Base-by-base conservation (phyloP, 768 basidiomycete genomes). In the Pleurotus tuoliensis region DNA sequence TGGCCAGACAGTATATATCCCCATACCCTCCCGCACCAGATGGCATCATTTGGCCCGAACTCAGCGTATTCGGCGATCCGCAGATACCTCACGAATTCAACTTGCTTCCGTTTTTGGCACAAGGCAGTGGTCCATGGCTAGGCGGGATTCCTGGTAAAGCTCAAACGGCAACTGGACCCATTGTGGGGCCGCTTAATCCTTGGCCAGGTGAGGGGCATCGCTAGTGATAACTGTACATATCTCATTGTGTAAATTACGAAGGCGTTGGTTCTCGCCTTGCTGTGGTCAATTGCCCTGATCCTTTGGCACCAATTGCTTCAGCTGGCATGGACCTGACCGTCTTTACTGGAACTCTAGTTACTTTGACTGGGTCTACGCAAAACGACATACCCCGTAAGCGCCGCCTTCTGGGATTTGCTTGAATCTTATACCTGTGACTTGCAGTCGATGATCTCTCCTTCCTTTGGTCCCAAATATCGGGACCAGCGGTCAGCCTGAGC, bases 11-110 rank as follows among this genome's bases (percentile, higher is more conserved):
- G 46, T 58, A 56, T 47, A 55, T 61, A 18, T 61, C 61, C 13
- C 61, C 61, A 11, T 60, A 60, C 39, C 59, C 62, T 0, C 34
- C 60, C 0, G 56, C 62, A 0, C 51, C 58, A 1, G 58, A 63
- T 25, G 54, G 56, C 2, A 58, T 47, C 39, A 27, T 61, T 41
- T 64, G 61, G 56, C 63, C 63, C 3, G 62, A 64, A 34, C 62
- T 61, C 34, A 47, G 47, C 20, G 45, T 55, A n/a, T 63, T 61
- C 30, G 59, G 57, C 13, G 47, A 45, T 30, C 53, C 41, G 20
- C 57, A 60, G 34, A 43, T 57, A 9, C 55, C 62, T 9, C 56
- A 18, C 13, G 63, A 65, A 38, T 64, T 65, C 54, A 58, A 65
- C n/a, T 49, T 58, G 30, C n/a, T 65, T 3, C 58, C 59, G 3